Conservation (phyloP, 2,329 filamentous ascomycete species). For the Aspergillus unguis region DNA sequence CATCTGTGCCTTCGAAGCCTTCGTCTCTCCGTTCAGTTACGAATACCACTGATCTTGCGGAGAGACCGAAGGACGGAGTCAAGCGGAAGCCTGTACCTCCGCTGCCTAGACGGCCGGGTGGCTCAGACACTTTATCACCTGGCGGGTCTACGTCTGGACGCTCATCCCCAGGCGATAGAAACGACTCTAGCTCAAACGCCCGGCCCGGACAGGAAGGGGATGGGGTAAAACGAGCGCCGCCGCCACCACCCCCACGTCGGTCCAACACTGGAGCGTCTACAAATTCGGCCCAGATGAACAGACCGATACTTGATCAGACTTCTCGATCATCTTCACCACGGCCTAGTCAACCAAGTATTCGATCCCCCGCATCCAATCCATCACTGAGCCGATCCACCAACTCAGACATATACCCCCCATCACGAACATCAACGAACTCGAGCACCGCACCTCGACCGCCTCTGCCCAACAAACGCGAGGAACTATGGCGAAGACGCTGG, state of each 20-base stretch:
- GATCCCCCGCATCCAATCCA: constrained; percentile 23
- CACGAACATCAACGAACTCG: constrained; percentile 6
- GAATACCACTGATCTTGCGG: constrained; percentile 20
- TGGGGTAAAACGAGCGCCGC: constrained; percentile 26
- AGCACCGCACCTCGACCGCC: constrained; percentile 26
- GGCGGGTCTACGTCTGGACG: neutral
- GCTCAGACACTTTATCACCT: constrained; percentile 5
- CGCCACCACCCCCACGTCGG: constrained; percentile 31
- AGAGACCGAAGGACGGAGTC: constrained; percentile 20
- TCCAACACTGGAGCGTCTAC: constrained; percentile 27
- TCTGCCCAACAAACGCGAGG: constrained; percentile 46
- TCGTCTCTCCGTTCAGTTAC: constrained; percentile 38
- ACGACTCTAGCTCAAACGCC: neutral
- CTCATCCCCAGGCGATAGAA: neutral
- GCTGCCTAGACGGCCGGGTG: constrained; percentile 34
- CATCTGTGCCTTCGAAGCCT: constrained; percentile 46
- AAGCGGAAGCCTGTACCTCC: constrained; percentile 37
- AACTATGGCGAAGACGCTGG: constrained; percentile 50
- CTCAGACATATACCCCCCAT: constrained; percentile 19
- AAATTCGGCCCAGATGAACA: neutral
- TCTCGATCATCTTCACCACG: constrained; percentile 28
- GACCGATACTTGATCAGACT: constrained; percentile 17
- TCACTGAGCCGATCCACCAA: constrained; percentile 17
- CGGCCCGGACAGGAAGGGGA: constrained; percentile 6
- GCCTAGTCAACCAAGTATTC: constrained; percentile 22